Evolutionary conservation across 768 basidiomycete species (phyloP).

Genomic region (Xerocomellus dryophilus): DNA sequence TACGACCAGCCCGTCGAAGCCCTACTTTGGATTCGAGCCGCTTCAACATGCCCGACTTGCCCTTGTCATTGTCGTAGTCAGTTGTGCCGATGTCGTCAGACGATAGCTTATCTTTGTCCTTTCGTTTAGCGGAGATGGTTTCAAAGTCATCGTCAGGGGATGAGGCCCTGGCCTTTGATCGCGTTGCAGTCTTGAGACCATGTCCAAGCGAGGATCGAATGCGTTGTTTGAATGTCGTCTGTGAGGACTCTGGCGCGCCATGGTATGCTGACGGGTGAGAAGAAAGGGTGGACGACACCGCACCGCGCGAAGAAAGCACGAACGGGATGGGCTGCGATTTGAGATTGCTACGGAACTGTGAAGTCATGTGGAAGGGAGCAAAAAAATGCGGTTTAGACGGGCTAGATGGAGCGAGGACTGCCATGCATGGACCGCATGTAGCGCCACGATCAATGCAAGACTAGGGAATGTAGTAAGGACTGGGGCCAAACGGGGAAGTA

Average conservation of each 20-base stretch:
- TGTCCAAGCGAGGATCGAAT: slow-evolving; percentile 67
- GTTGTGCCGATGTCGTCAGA: slow-evolving; percentile 31
- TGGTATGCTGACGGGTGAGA: slow-evolving; percentile 25
- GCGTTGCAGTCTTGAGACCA: slow-evolving; percentile 60
- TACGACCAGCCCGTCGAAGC: slow-evolving; percentile 45
- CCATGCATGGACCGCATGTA: slow-evolving; percentile 42
- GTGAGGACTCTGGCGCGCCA: slow-evolving; percentile 39
- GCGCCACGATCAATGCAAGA: slow-evolving; percentile 21
- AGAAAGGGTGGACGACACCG: slow-evolving; percentile 36
- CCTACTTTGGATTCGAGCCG: slow-evolving; percentile 49
- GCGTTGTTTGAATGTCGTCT: slow-evolving; percentile 55
- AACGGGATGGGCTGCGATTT: slow-evolving; percentile 33
- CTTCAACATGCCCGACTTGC: slow-evolving; percentile 45
- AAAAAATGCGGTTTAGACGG: slow-evolving; percentile 39
- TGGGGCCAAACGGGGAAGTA: slow-evolving; percentile 8
- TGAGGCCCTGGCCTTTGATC: slow-evolving; percentile 46
- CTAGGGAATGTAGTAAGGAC: slow-evolving; percentile 15
- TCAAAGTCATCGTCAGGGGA: slow-evolving; percentile 41
- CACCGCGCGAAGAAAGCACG: slow-evolving; percentile 43
- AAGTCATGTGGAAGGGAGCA: slow-evolving; percentile 45
- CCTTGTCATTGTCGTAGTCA: slow-evolving; percentile 40
- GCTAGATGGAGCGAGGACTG: slow-evolving; percentile 39
- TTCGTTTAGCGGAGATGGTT: slow-evolving; percentile 43
- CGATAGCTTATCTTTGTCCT: slow-evolving; percentile 38
- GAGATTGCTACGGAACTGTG: slow-evolving; percentile 38